phyloP scores from a whole-genome alignment of 108 stramenopile species.

The Cyclotella atomus region DNA sequence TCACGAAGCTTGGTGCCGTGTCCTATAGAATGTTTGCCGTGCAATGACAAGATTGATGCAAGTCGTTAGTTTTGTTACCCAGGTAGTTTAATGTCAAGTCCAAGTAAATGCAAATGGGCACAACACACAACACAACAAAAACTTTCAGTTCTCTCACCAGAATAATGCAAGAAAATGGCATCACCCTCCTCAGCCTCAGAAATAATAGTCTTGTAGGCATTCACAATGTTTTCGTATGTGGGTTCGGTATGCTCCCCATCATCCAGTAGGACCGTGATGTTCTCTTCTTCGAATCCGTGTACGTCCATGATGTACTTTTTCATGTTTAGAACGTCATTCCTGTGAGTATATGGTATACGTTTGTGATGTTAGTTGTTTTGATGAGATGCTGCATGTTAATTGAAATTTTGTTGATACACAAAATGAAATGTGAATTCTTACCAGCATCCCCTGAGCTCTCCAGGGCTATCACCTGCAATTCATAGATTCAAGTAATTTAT shows the following conservation, averaged over 20 bases:
- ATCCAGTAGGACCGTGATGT: conserved; percentile 84
- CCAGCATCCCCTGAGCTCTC: conserved; percentile 87
- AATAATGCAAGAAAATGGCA: conserved; percentile 72
- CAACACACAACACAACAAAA: not conserved
- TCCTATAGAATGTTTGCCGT: too few species aligned
- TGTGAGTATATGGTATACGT: not conserved
- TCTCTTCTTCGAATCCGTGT: conserved; percentile 78
- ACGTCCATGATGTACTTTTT: conserved; percentile 87
- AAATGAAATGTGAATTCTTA: too few species aligned
- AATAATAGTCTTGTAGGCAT: conserved; percentile 67
- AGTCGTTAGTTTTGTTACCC: not conserved
- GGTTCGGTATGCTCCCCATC: conserved; percentile 72
- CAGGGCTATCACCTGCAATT: conserved; percentile 37
- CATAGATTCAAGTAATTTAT: not conserved
- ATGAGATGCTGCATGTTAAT: too few species aligned
- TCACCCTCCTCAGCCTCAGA: conserved; percentile 58
- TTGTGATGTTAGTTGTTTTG: not conserved
- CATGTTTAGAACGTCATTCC: conserved; percentile 93
- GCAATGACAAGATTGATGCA: too few species aligned
- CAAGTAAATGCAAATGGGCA: too few species aligned
- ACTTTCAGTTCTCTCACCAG: conserved; percentile 25
- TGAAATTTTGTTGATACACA: too few species aligned
- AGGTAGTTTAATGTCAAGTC: not conserved
- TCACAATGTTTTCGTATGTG: conserved; percentile 74
- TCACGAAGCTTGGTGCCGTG: conserved; percentile 80